Evolutionary conservation across 2,329 filamentous ascomycete species (phyloP), one percentile per base, ranked within the genome.

Genomic region (Trichoderma simmonsii): DNA sequence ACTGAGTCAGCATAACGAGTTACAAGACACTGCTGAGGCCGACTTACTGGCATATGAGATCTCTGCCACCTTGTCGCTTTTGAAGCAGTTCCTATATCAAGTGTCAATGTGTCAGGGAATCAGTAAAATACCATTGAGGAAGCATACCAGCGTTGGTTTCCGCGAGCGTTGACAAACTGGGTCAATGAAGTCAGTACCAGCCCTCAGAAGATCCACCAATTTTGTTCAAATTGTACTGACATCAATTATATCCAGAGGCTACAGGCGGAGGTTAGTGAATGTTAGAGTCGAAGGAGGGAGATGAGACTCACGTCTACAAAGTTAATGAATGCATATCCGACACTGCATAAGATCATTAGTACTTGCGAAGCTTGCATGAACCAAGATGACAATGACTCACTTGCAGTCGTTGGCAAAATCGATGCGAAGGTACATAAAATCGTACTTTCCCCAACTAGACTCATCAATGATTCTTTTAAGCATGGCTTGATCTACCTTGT

Each of bases 311-410:
- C 91, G 80, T 94, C 90, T 57, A 91, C 88, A 77, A 98, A 98
- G 82, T 99, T 98, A 83, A 99, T 94, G 82, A 98, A 99, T 0
- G 94, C 95, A 81, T 98, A 98, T 60, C 96, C 96, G 72, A 98
- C 95, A 79, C 94, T 97, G 74, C 74, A 4, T 18, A 39, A 3
- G 11, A 21, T 15, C n/a, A 30, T 74, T 60, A 76, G 57, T 39
- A 59, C 18, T 28, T 36, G 67, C 4, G 24, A 15, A 32, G 30
- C 15, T 26, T n/a, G 24, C 4, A n/a, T n/a, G 21, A 7, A 30
- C 24, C 2, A 14, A 21, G 2, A 7, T 1, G 2, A 6, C 15
- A 36, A n/a, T 60, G 28, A 86, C 91, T 83, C 82, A 93, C 91
- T 94, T 95, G 90, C 92, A 94, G 74, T 93, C 90, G 77, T 94